phyloP scores from a whole-genome alignment of 208 protist species.

The Crithidia brevicula region DNA sequence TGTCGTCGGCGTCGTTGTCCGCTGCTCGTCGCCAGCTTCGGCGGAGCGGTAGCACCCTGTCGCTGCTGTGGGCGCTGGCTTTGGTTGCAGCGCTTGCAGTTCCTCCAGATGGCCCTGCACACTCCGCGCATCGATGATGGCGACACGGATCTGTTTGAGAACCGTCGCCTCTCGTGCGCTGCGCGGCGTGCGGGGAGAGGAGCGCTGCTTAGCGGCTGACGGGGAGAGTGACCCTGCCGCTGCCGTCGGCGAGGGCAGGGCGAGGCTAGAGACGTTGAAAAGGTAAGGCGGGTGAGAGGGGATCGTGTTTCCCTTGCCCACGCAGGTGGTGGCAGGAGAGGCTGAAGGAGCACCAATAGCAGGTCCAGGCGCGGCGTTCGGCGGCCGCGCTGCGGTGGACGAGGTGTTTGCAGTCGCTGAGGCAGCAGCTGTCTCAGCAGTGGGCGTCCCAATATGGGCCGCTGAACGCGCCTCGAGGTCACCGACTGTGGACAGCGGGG shows the following conservation, averaged over 20 bases:
- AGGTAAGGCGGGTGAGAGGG: not conserved
- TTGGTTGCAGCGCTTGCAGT: slow-evolving; percentile 15
- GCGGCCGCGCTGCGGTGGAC: too few species aligned
- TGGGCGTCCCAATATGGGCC: too few species aligned
- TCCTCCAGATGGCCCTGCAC: slow-evolving; percentile 24
- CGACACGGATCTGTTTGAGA: slow-evolving; percentile 22
- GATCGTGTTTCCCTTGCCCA: too few species aligned
- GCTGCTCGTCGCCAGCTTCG: not conserved
- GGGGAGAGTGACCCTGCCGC: too few species aligned
- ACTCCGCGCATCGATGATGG: slow-evolving; percentile 22
- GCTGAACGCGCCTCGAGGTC: too few species aligned
- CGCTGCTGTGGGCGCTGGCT: not conserved
- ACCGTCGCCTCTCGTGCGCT: slow-evolving; percentile 12
- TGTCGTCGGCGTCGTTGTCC: not conserved
- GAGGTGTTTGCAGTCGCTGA: not conserved
- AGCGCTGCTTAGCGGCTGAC: not conserved
- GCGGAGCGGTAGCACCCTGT: not conserved
- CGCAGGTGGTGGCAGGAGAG: too few species aligned
- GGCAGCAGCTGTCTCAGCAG: not conserved
- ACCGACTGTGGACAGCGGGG: too few species aligned
- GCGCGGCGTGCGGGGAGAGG: slow-evolving; percentile 17
- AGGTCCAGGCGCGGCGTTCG: too few species aligned
- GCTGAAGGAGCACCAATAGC: too few species aligned
- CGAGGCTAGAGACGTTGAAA: not conserved
- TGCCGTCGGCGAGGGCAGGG: not conserved